Conservation (phyloP, 371 early-diverging fungal species). For the Chytridium lagenaria region DNA sequence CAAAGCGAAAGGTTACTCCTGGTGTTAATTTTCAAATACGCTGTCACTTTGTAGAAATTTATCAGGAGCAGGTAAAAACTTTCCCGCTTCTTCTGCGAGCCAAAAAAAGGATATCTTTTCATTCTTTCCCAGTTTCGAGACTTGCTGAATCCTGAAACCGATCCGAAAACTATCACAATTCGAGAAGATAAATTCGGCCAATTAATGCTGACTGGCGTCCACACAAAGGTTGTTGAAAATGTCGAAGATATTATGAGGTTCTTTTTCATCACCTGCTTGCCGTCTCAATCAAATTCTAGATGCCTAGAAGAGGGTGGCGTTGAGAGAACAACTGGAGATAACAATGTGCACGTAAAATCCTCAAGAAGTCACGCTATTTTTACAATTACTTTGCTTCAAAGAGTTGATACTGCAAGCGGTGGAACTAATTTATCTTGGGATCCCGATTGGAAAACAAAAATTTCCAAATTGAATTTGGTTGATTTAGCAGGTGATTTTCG, state of each 20-base stretch:
- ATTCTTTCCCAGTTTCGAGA: conserved; percentile 50
- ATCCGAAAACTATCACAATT: conserved; percentile 47
- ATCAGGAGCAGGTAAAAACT: conserved; percentile 51
- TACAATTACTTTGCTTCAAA: conserved; percentile 48
- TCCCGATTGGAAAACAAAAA: conserved; percentile 17
- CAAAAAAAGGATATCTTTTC: too few species aligned
- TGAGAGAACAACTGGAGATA: conserved; percentile 55
- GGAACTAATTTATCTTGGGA: conserved; percentile 12
- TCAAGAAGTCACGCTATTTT: conserved; percentile 53
- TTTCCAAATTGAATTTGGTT: conserved; percentile 53
- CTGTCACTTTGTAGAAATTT: conserved; percentile 54
- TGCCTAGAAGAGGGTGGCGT: conserved; percentile 47
- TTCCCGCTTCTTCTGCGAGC: too few species aligned
- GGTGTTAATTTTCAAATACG: conserved; percentile 26
- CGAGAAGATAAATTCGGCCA: conserved; percentile 48
- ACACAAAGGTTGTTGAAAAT: conserved; percentile 33
- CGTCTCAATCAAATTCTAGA: not conserved
- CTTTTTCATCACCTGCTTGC: not conserved
- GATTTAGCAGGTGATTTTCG: conserved; percentile 58
- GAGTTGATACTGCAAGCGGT: conserved; percentile 22
- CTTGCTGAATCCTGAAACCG: conserved; percentile 38
- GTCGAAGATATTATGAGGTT: conserved; percentile 35
- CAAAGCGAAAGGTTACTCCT: conserved; percentile 19
- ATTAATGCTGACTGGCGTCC: conserved; percentile 44
- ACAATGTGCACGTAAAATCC: conserved; percentile 49